A percentile compares a stretch with the other conserved stretches of the same genome.
phyloP scores from a whole-genome alignment of 2,329 filamentous ascomycete species.

The Verticillium dahliae region DNA sequence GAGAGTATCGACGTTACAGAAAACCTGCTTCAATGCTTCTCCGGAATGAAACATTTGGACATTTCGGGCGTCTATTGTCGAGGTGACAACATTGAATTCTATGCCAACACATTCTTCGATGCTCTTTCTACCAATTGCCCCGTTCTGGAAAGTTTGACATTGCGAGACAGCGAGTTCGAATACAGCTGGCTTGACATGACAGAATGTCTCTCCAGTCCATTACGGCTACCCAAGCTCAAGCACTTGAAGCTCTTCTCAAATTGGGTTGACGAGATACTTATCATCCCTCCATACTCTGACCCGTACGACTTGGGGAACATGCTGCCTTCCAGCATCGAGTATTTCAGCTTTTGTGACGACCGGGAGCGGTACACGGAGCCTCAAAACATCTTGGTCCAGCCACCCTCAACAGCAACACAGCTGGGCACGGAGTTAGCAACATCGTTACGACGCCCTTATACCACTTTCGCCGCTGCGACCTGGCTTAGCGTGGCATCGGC shows the following conservation, averaged over 20 bases:
- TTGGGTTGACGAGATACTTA: not conserved
- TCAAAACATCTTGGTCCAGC: too few species aligned
- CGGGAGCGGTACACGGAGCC: not conserved
- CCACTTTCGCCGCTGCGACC: too few species aligned
- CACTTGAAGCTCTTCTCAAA: not conserved
- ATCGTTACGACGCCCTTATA: too few species aligned
- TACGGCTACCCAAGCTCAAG: not conserved
- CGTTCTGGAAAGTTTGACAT: not conserved
- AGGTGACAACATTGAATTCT: too few species aligned
- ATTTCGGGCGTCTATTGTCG: not conserved
- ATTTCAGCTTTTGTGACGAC: not conserved
- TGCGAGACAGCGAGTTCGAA: not conserved
- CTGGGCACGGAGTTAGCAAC: too few species aligned
- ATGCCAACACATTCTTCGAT: not conserved
- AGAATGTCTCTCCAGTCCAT: not conserved
- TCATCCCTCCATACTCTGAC: accelerated
- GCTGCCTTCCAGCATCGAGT: not conserved
- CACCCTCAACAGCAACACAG: too few species aligned
- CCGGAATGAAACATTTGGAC: not conserved
- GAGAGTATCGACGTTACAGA: too few species aligned
- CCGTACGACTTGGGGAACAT: not conserved
- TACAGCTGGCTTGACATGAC: not conserved
- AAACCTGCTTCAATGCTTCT: not conserved
- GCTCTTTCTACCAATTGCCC: not conserved
- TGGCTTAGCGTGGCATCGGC: too few species aligned